phyloP scores from a whole-genome alignment of 1,284 basidiomycete genomes.

The Flammula alnicola region DNA sequence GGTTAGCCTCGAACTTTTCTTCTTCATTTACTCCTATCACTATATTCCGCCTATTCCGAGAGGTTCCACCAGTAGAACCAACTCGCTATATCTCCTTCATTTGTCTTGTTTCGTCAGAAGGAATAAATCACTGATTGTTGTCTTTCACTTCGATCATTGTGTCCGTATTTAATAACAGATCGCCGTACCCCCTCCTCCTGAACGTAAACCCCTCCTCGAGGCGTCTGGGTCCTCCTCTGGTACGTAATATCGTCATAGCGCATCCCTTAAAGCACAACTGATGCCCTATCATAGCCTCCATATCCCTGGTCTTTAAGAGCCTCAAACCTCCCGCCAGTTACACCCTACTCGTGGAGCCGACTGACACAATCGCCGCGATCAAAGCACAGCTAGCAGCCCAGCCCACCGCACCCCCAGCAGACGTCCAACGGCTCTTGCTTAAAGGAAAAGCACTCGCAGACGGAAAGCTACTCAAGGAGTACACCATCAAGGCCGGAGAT shows the following conservation, averaged over 20 bases:
- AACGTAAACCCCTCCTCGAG: slow-evolving; percentile 41
- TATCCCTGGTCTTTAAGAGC: slow-evolving; percentile 85
- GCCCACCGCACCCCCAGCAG: slow-evolving; percentile 68
- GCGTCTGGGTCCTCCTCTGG: slow-evolving; percentile 39
- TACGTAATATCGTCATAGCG: slow-evolving; percentile 18
- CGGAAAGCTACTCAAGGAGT: slow-evolving; percentile 86
- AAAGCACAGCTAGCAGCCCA: slow-evolving; percentile 72
- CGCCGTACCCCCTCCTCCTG: slow-evolving; percentile 60
- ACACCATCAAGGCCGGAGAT: slow-evolving; percentile 78
- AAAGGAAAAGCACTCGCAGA: slow-evolving; percentile 93
- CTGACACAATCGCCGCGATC: slow-evolving; percentile 80
- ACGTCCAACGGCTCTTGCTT: slow-evolving; percentile 81
- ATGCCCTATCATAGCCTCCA: slow-evolving; percentile 43
- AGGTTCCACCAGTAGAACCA: no score
- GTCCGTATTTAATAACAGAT: slow-evolving; percentile 43
- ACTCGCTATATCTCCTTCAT: no score
- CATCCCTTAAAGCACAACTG: slow-evolving; percentile 5
- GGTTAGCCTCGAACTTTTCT: slow-evolving; percentile 50
- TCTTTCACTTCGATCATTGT: slow-evolving; percentile 3
- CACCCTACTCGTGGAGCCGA: slow-evolving; percentile 69
- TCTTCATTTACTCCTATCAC: slow-evolving; percentile 5
- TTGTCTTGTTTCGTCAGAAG: neutral
- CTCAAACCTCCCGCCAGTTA: slow-evolving; percentile 84
- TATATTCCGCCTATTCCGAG: no score
- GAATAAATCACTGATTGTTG: slow-evolving; percentile 1